phyloP scores from a whole-genome alignment of 2,329 filamentous ascomycete species.

The Zasmidium angulare region DNA sequence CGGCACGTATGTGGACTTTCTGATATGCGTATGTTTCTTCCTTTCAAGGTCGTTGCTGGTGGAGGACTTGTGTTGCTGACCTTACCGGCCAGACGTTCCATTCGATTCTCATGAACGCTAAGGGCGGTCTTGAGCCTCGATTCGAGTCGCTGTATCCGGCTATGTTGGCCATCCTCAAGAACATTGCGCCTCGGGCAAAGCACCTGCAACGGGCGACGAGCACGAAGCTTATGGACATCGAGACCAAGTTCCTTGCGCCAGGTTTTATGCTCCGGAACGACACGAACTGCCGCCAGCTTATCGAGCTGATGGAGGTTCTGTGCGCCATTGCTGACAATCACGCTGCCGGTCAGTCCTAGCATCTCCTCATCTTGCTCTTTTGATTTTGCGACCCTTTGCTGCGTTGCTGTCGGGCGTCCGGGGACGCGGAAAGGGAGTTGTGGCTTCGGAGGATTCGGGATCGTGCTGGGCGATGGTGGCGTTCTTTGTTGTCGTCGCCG shows the following conservation, averaged over 20 bases:
- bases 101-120: slow-evolving; percentile 83
- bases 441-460: background rate
- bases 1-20: slow-evolving; percentile 89
- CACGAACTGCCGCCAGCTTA: slow-evolving; percentile 77
- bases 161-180: slow-evolving; percentile 87
- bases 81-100: slow-evolving; percentile 71
- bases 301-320: slow-evolving; percentile 81
- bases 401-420: no score
- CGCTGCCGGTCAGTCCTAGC: slow-evolving; percentile 26
- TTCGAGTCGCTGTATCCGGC: slow-evolving; percentile 90
- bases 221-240: slow-evolving; percentile 81
- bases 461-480: background rate
- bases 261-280: slow-evolving; percentile 92
- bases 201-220: slow-evolving; percentile 72
- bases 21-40: slow-evolving; percentile 71
- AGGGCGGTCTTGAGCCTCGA: slow-evolving; percentile 60
- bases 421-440: background rate
- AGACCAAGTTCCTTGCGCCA: slow-evolving; percentile 88
- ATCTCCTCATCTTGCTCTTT: background rate
- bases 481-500: slow-evolving; percentile 6
- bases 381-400: background rate
- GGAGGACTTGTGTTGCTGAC: slow-evolving; percentile 13
- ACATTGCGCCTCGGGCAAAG: slow-evolving; percentile 82
- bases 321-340: slow-evolving; percentile 90
- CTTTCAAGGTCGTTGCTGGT: slow-evolving; percentile 25